Percentiles rank a stretch among this genome's conserved stretches.
These are phyloP conservation scores for Ascochyta viciae-villosae DNA, from an alignment of 2,329 filamentous ascomycete species.

Conservation along the genomic window DNA sequence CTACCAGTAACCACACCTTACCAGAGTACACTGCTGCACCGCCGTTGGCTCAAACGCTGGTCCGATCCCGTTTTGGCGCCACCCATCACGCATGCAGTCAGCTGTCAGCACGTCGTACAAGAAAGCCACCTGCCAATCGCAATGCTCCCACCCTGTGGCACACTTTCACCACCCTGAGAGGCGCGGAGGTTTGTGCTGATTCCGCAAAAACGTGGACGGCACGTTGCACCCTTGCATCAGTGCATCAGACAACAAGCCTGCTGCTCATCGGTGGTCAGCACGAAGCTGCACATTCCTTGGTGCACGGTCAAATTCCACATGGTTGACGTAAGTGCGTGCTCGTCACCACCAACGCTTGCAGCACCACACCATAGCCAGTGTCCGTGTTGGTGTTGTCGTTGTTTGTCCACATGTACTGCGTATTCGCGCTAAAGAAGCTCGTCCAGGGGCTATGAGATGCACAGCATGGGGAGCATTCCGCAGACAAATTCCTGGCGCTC, in stretches of 20 bases:
- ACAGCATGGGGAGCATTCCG: constrained; percentile 2
- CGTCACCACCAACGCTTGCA: neutral
- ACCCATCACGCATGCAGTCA: constrained; percentile 21
- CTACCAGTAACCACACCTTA: neutral
- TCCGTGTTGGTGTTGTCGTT: no score
- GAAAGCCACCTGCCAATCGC: constrained; percentile 30
- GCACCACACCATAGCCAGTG: neutral
- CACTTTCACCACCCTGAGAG: constrained; percentile 30
- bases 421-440: no score
- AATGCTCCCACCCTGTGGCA: constrained; percentile 30
- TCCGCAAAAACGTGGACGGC: constrained; percentile 44
- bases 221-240: constrained; percentile 45
- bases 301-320: neutral
- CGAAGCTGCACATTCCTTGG: constrained; percentile 11
- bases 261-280: constrained; percentile 23
- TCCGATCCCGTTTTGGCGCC: constrained; percentile 39
- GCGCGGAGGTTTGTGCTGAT: constrained; percentile 39
- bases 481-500: constrained; percentile 2
- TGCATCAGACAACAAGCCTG: constrained; percentile 20
- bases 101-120: constrained; percentile 21
- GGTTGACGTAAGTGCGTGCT: neutral
- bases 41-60: constrained; percentile 37
- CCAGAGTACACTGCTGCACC: constrained; percentile 38
- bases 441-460: no score
- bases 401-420: no score